A percentile compares a stretch with the other conserved stretches of the same genome.
These are phyloP conservation scores for Dryas alaskensis DNA, from an alignment of 306 rosid genomes.

Conservation along the genomic window DNA sequence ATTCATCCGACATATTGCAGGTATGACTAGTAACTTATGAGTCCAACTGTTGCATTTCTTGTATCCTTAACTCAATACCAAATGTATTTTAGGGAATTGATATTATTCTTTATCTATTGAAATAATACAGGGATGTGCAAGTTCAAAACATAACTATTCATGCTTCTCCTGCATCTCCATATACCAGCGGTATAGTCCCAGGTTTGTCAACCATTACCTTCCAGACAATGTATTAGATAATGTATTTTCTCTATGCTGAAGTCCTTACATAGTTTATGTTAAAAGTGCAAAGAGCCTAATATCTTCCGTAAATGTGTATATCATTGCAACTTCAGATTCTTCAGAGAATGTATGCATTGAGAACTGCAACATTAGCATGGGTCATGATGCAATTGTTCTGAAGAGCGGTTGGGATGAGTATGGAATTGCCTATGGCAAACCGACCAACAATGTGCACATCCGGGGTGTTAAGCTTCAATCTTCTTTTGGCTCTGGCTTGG, in stretches of 20 bases:
- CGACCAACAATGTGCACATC: constrained; percentile 48
- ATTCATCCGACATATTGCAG: constrained; percentile 78
- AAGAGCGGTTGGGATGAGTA: constrained; percentile 82
- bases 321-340: constrained; percentile 46
- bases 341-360: constrained; percentile 53
- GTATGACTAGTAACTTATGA: constrained; percentile 18
- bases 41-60: background rate
- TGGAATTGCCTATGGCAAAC: constrained; percentile 50
- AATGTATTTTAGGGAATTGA: background rate
- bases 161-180: constrained; percentile 54
- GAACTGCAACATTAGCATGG: constrained; percentile 52
- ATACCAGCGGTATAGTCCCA: constrained; percentile 66
- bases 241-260: background rate
- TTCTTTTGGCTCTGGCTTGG: constrained; percentile 49
- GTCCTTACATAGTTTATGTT: background rate
- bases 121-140: constrained; percentile 41
- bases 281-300: background rate
- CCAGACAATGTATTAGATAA: background rate
- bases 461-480: constrained; percentile 43
- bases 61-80: background rate
- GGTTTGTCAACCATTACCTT: constrained; percentile 37
- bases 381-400: constrained; percentile 56
- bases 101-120: background rate
- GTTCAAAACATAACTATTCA: constrained; percentile 46
- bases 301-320: background rate